These are phyloP conservation scores for Rhodomyrtus tomentosa DNA, from an alignment of 345 rosid species.

Conservation along the genomic window DNA sequence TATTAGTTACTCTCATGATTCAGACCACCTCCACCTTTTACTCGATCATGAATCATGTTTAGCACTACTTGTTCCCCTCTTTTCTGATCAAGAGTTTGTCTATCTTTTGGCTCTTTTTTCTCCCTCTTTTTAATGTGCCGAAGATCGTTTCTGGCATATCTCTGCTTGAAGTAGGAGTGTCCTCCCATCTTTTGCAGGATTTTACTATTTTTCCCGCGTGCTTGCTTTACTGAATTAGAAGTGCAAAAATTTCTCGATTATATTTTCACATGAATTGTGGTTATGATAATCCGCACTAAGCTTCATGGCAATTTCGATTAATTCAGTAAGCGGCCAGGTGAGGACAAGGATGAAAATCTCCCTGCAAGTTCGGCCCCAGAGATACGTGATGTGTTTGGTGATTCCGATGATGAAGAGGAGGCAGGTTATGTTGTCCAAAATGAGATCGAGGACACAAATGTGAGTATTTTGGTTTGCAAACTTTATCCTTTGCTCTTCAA, in stretches of 20 bases:
- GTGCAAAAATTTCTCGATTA: not conserved
- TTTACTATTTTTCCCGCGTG: not conserved
- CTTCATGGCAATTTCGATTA: not conserved
- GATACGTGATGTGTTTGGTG: conserved; percentile 98
- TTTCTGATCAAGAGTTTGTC: not conserved
- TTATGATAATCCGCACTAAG: not conserved
- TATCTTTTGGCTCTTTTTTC: not conserved
- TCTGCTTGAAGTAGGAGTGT: not conserved
- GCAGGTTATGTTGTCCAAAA: conserved; percentile 52
- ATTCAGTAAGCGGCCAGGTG: conserved; percentile 43
- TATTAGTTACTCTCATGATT: not conserved
- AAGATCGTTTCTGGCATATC: not conserved
- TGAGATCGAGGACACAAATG: conserved; percentile 60
- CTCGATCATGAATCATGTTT: not conserved
- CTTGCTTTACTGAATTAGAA: not conserved
- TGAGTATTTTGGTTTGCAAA: conserved; percentile 18
- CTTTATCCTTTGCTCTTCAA: not conserved
- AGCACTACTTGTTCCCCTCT: not conserved
- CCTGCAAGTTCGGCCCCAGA: conserved; percentile 57
- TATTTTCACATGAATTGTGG: not conserved
- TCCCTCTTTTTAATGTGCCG: not conserved
- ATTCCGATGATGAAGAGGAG: conserved; percentile 88
- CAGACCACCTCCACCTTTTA: not conserved
- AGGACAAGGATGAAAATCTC: conserved; percentile 56
- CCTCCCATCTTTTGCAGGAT: not conserved